Evolutionary conservation across 2,329 filamentous ascomycete genomes (phyloP).

Genomic region (Dactylellina parvicollis): DNA sequence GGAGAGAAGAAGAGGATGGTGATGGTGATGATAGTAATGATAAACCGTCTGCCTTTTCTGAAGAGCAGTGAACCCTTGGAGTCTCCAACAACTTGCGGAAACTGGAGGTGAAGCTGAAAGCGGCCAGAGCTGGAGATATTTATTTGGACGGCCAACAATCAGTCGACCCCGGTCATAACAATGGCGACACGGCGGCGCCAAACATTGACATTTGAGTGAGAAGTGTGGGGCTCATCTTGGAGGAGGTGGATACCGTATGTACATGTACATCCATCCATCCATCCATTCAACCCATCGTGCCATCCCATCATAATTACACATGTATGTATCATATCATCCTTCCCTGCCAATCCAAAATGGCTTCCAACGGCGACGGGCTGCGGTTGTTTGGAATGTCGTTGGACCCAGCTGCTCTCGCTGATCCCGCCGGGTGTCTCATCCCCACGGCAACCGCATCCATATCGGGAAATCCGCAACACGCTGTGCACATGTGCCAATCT

Average conservation of each 20-base stretch:
- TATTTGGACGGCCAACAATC: conserved; percentile 31
- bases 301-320: too few species aligned
- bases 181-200: conserved; percentile 36
- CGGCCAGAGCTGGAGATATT: conserved; percentile 39
- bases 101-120: conserved; percentile 36
- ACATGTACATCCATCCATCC: too few species aligned
- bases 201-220: conserved; percentile 6
- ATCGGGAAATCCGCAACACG: conserved; percentile 38
- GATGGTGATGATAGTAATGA: neutral
- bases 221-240: conserved; percentile 16
- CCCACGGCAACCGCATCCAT: conserved; percentile 33
- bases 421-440: too few species aligned
- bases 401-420: conserved; percentile 20
- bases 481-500: neutral
- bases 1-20: too few species aligned
- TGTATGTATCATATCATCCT: too few species aligned
- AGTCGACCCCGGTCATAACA: conserved; percentile 40
- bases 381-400: conserved; percentile 50
- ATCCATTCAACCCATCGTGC: too few species aligned
- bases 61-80: conserved; percentile 30
- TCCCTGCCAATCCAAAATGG: too few species aligned
- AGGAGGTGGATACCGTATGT: conserved; percentile 12
- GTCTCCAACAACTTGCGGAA: conserved; percentile 31
- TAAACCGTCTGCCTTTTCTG: conserved; percentile 7
- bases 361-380: neutral